Conservation (phyloP, 2,329 filamentous ascomycete species). For the Alternaria solani region DNA sequence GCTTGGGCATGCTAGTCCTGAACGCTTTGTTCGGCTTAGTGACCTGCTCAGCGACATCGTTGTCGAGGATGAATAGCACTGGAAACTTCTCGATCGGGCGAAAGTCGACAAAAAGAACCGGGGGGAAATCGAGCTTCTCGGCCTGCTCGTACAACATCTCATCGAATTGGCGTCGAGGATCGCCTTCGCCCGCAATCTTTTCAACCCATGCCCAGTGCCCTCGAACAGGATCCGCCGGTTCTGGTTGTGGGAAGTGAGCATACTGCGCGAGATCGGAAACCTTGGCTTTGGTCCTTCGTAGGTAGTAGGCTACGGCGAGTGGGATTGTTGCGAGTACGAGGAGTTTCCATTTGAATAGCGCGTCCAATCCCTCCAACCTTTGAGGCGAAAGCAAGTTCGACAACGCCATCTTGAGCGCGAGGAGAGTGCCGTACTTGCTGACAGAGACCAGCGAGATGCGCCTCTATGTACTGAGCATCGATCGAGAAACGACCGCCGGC, state of each 20-base stretch:
- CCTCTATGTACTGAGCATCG: not conserved
- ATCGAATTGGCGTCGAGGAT: constrained; percentile 25
- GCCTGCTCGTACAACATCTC: constrained; percentile 30
- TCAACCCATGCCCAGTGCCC: constrained; percentile 32
- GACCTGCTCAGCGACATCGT: constrained; percentile 28
- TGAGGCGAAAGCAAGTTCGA: not conserved
- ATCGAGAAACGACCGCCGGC: not conserved
- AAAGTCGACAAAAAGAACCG: constrained; percentile 26
- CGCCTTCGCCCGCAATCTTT: constrained; percentile 21
- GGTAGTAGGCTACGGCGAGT: not conserved
- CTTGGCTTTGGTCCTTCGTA: not conserved
- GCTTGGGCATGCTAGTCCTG: constrained; percentile 26
- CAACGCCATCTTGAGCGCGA: not conserved
- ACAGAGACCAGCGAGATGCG: not conserved
- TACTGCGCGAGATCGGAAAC: constrained; percentile 21
- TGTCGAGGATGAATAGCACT: constrained; percentile 23
- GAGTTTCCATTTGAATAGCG: not conserved
- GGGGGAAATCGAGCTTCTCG: constrained; percentile 25
- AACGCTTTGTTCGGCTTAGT: constrained; percentile 24
- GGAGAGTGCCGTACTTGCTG: not conserved
- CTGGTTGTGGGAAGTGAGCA: constrained; percentile 28
- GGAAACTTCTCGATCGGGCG: constrained; percentile 27
- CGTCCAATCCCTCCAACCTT: rapidly evolving
- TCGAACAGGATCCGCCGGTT: constrained; percentile 22
- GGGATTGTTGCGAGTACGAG: not conserved